These are phyloP conservation scores for Boletus vermiculosoides DNA, from an alignment of 768 basidiomycete genomes.

Conservation along the genomic window DNA sequence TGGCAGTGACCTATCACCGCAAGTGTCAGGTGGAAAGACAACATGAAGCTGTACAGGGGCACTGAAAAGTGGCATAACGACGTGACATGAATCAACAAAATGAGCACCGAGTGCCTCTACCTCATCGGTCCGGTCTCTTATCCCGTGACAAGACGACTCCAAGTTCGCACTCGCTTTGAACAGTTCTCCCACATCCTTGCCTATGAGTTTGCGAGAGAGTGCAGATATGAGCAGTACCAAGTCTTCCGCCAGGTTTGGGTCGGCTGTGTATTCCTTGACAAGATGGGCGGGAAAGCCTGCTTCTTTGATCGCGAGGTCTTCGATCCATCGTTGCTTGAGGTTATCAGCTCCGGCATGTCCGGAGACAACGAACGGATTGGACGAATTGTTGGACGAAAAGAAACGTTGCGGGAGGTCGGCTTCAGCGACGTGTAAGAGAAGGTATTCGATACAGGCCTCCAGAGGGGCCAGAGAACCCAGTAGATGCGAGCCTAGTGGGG, in stretches of 20 bases:
- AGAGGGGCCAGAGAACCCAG: conserved; percentile 58
- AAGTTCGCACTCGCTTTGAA: conserved; percentile 37
- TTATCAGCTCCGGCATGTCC: conserved; percentile 60
- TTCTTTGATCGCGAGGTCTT: conserved; percentile 77
- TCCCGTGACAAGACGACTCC: conserved; percentile 7
- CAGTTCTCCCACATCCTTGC: conserved; percentile 33
- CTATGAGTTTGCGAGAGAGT: conserved; percentile 56
- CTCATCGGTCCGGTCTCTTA: conserved; percentile 38
- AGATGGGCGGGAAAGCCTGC: conserved; percentile 77
- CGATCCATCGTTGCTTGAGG: conserved; percentile 73
- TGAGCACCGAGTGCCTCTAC: conserved; percentile 56
- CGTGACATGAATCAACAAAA: conserved; percentile 44
- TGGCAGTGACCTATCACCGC: conserved; percentile 48
- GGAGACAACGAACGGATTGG: conserved; percentile 66
- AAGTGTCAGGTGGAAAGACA: conserved; percentile 43
- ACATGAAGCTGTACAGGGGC: conserved; percentile 68
- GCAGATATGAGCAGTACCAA: conserved; percentile 55
- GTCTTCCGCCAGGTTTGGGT: conserved; percentile 40
- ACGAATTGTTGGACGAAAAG: conserved; percentile 61
- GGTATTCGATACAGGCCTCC: conserved; percentile 81
- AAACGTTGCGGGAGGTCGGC: conserved; percentile 81
- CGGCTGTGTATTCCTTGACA: conserved; percentile 54
- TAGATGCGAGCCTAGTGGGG: conserved; percentile 59
- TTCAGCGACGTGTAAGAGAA: conserved; percentile 81
- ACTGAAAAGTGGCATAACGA: conserved; percentile 62